A percentile compares a stretch with the other conserved stretches of the same genome.
These are phyloP conservation scores for Vanilla planifolia DNA, from an alignment of 106 monocot genomes.

Conservation along the genomic window DNA sequence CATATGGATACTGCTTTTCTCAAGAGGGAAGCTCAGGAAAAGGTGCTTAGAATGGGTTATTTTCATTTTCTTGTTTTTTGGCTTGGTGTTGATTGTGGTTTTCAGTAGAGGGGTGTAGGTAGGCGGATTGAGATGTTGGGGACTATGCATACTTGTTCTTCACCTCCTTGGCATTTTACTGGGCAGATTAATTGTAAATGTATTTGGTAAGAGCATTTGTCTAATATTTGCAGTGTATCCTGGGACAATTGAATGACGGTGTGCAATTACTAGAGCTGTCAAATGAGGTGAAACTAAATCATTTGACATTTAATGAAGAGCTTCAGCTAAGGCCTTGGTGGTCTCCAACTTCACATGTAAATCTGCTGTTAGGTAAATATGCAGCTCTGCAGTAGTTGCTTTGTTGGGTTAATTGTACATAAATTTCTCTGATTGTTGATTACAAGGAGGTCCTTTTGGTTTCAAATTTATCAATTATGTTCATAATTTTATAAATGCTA, in stretches of 20 bases:
- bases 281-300: constrained; percentile 36
- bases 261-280: constrained; percentile 49
- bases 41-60: neutral
- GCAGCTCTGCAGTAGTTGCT: neutral
- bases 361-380: constrained; percentile 57
- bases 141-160: neutral
- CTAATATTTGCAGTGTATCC: constrained; percentile 34
- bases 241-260: constrained; percentile 46
- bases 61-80: neutral
- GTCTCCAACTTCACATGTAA: constrained; percentile 58
- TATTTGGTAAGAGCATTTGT: neutral
- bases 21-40: neutral
- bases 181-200: neutral
- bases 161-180: no score
- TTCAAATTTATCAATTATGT: no score
- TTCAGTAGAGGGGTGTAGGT: neutral
- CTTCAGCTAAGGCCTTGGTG: constrained; percentile 86
- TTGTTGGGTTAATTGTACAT: neutral
- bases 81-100: neutral
- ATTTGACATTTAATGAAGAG: constrained; percentile 84
- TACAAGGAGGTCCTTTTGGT: no score
- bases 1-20: neutral
- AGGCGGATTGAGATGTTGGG: neutral
- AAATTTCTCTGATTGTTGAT: neutral
- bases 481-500: no score